phyloP scores from a whole-genome alignment of 257 asterid genomes.

The Forsythia viridissima region DNA sequence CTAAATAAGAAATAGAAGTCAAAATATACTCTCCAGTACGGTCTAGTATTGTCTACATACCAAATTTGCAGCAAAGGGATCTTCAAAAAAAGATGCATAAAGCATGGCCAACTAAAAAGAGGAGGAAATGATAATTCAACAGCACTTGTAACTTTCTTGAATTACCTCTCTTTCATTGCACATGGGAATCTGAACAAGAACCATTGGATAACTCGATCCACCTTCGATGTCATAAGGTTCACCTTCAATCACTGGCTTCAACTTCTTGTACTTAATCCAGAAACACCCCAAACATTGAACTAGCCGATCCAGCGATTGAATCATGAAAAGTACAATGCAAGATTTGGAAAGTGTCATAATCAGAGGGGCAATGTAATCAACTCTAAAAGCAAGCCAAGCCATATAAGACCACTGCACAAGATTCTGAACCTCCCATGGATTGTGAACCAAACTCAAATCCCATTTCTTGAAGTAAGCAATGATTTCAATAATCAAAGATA shows the following conservation, averaged over 20 bases:
- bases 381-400: conserved; percentile 75
- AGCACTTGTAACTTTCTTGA: neutral
- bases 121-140: too few relatives aligned
- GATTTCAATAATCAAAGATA: conserved; percentile 59
- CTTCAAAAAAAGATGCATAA: neutral
- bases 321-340: conserved; percentile 74
- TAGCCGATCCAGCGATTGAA: conserved; percentile 76
- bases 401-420: conserved; percentile 66
- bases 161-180: conserved; percentile 92
- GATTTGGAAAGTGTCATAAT: conserved; percentile 56
- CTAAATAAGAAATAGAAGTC: neutral
- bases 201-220: conserved; percentile 70
- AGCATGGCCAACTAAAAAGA: too few relatives aligned
- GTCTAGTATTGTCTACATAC: neutral
- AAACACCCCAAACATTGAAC: conserved; percentile 73
- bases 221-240: conserved; percentile 59
- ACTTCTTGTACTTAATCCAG: conserved; percentile 65
- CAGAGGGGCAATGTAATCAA: conserved; percentile 66
- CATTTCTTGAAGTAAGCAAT: conserved; percentile 70
- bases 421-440: conserved; percentile 71
- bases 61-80: neutral
- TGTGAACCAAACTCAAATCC: conserved; percentile 58
- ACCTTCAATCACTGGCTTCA: conserved; percentile 54
- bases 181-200: conserved; percentile 95
- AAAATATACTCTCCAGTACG: neutral